Conservation (phyloP, 371 early-diverging fungal species). For the Apophysomyces ossiformis region DNA sequence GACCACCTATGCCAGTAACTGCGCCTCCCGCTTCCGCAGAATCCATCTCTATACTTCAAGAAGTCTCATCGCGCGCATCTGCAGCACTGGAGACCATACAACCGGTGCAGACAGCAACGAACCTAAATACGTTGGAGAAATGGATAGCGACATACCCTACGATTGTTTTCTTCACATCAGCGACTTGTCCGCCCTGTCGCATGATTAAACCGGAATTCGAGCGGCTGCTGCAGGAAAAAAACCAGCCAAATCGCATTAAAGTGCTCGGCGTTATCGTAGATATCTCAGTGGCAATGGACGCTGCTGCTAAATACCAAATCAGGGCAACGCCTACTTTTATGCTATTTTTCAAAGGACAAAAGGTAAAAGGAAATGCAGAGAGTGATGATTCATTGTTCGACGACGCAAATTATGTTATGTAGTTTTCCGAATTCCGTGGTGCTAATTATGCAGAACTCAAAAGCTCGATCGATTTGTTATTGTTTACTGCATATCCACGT, state of each 20-base stretch:
- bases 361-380: constrained; percentile 23
- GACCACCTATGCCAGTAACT: constrained; percentile 16
- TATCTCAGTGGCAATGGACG: constrained; percentile 55
- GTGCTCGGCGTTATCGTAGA: constrained; percentile 73
- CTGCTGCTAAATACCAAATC: constrained; percentile 58
- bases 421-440: constrained; percentile 66
- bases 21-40: constrained; percentile 15
- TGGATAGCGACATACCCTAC: constrained; percentile 54
- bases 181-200: constrained; percentile 74
- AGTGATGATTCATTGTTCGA: neutral
- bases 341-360: constrained; percentile 62
- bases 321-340: constrained; percentile 76
- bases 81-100: constrained; percentile 27
- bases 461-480: constrained; percentile 62
- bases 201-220: constrained; percentile 76
- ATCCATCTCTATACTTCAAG: constrained; percentile 31
- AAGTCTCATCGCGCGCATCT: constrained; percentile 45
- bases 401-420: neutral
- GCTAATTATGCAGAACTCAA: constrained; percentile 70
- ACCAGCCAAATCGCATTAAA: constrained; percentile 29
- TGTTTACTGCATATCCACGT: constrained; percentile 75
- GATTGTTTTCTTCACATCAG: constrained; percentile 78
- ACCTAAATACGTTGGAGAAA: constrained; percentile 32
- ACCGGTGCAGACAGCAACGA: constrained; percentile 39
- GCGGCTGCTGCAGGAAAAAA: constrained; percentile 56